Conservation (phyloP, 2,329 filamentous ascomycete species). For the Bipolaris sorokiniana region DNA sequence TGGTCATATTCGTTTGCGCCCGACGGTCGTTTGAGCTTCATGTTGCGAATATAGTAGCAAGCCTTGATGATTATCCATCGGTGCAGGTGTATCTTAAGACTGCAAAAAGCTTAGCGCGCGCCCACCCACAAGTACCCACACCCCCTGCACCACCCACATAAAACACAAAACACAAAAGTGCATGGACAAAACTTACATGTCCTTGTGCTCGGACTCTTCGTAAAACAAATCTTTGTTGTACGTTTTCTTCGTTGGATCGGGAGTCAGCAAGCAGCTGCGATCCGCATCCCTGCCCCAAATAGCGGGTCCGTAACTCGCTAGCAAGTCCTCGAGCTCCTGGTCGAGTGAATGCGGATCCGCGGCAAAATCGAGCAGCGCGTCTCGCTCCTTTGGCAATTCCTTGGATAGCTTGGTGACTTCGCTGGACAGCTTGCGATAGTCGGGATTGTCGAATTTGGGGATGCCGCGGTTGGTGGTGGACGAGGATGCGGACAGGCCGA, state of each 20-base stretch:
- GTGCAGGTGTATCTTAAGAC: slow-evolving; percentile 47
- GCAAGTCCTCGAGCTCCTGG: slow-evolving; percentile 42
- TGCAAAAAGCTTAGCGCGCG: slow-evolving; percentile 21
- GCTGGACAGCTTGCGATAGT: slow-evolving; percentile 45
- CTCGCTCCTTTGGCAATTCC: slow-evolving; percentile 46
- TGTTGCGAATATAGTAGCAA: slow-evolving; percentile 48
- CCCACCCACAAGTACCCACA: slow-evolving; percentile 7
- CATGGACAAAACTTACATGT: slow-evolving; percentile 34
- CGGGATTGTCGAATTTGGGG: slow-evolving; percentile 48
- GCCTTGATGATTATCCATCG: slow-evolving; percentile 51
- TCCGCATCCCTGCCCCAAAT: slow-evolving; percentile 47
- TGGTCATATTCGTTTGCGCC: slow-evolving; percentile 39
- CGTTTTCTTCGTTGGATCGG: slow-evolving; percentile 44
- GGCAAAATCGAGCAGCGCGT: slow-evolving; percentile 47
- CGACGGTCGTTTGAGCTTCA: slow-evolving; percentile 46
- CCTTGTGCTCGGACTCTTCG: slow-evolving; percentile 42
- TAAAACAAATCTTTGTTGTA: slow-evolving; percentile 44
- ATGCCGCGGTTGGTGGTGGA: slow-evolving; percentile 48
- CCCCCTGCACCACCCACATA: background rate
- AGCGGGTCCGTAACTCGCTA: slow-evolving; percentile 40
- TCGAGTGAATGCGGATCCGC: slow-evolving; percentile 41
- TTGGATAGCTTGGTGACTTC: slow-evolving; percentile 46
- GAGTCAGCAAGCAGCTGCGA: slow-evolving; percentile 41
- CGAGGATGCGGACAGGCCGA: slow-evolving; percentile 44
- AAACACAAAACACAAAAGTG: slow-evolving; percentile 2